Base-by-base conservation (phyloP, 495 filamentous ascomycete species). In the Lasiosphaeria miniovina region DNA sequence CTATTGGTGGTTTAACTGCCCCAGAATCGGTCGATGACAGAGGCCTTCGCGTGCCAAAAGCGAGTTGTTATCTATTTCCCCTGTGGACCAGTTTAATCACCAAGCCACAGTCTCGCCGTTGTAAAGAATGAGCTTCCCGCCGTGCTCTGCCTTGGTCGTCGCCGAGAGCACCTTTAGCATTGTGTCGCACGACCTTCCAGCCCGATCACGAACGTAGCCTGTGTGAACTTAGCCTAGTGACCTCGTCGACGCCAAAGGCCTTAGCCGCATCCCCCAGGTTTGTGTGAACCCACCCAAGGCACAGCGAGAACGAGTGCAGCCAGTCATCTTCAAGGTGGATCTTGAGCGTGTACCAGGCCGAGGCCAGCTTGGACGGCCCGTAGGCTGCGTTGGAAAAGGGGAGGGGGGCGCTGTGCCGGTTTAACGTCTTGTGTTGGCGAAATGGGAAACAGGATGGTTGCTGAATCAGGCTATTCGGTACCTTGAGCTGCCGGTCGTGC, bases 261-360 rank as follows among this genome's bases (percentile, higher is more conserved):
- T 60, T 34, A 14, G 79, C 80, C 2, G 63, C 55, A 50, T 81
- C 77, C 15, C 80, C 80, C 53, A 81, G 52, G 0, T 80, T 77
- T 2, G 79, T 83, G 43, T 75, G 72, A 6, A 72, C 71, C 61
- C 61, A 81, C 36, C 77, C 67, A 17, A 69, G 71, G 36, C 52
- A 45, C 54, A 71, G 14, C 17, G 65, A 60, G 34, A 69, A 67
- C 0, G 58, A 57, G 15, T 68, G 67, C 3, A 80, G 65, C 67
- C 72, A 73, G 9, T 52, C 50, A 12, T 52, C 50, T 15, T 52
- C 50, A 7, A 12, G 33, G 34, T 52, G n/a, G 32, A 52, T 52
- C 9, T 34, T 10, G 10, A 35, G n/a, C 9, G 31, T 35, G 31
- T 35, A 38, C 50, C 50, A 52, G 11, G 36, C 12, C 32, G 74